A percentile compares a stretch with the other conserved stretches of the same genome.
phyloP scores from a whole-genome alignment of 1,284 basidiomycete genomes.

The Phlebopus sp. region DNA sequence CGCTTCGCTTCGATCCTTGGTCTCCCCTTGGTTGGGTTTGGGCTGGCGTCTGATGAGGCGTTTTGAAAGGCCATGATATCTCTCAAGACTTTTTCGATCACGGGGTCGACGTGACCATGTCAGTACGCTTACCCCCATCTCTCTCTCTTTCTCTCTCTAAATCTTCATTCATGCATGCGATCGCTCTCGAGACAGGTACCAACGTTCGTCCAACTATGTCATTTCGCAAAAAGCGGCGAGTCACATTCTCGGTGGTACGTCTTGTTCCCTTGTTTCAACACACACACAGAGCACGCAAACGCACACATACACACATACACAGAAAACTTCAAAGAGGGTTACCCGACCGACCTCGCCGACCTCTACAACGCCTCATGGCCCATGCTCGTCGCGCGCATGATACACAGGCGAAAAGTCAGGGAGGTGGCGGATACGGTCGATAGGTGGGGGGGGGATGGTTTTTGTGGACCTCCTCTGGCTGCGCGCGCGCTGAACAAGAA shows the following conservation, averaged over 20 bases:
- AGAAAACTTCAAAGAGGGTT: conserved; percentile 1
- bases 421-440: conserved; percentile 2
- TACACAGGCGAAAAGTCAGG: conserved; percentile 3
- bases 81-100: conserved; percentile 38
- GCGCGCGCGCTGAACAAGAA: too few relatives aligned
- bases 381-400: neutral
- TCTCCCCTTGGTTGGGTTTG: neutral
- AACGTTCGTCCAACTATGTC: conserved; percentile 46
- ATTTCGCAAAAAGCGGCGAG: conserved; percentile 46
- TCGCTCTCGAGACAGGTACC: conserved; percentile 37
- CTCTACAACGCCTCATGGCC: conserved; percentile 2
- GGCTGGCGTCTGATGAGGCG: too few relatives aligned
- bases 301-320: too few relatives aligned
- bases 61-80: conserved; percentile 37
- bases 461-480: too few relatives aligned
- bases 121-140: neutral
- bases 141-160: neutral
- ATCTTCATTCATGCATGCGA: conserved; percentile 29
- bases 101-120: conserved; percentile 31
- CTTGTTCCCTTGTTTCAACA: neutral
- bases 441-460: too few relatives aligned
- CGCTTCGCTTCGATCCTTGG: neutral
- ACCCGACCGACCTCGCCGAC: conserved; percentile 6
- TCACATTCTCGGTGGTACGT: conserved; percentile 27
- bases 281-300: too few relatives aligned